Conservation (phyloP, 805 yeast genomes). For the Sugiyamaella americana region DNA sequence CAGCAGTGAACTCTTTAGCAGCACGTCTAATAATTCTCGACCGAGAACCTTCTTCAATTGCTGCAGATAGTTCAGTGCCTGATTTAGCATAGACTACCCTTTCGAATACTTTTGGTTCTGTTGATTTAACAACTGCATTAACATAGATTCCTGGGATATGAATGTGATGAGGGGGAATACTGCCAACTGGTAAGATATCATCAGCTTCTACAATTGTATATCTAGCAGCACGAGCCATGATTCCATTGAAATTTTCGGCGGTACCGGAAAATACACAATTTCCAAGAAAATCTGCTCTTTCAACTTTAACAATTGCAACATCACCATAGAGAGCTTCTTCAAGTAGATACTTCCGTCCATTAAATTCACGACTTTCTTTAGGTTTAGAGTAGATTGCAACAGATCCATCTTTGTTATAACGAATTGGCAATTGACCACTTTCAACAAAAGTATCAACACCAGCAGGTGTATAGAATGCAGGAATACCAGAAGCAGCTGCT, state of each 20-base stretch:
- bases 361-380: conserved; percentile 35
- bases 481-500: conserved; percentile 42
- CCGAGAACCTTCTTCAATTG: conserved; percentile 21
- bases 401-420: conserved; percentile 32
- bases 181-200: conserved; percentile 40
- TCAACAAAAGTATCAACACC: conserved; percentile 45
- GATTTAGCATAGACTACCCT: conserved; percentile 16
- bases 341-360: conserved; percentile 35
- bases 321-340: conserved; percentile 39
- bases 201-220: conserved; percentile 44
- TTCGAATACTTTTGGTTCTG: conserved; percentile 39
- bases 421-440: conserved; percentile 38
- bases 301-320: conserved; percentile 39
- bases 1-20: conserved; percentile 38
- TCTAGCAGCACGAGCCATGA: conserved; percentile 39
- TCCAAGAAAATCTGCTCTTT: conserved; percentile 39
- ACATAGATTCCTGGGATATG: conserved; percentile 41
- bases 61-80: conserved; percentile 7
- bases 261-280: conserved; percentile 42
- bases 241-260: conserved; percentile 39
- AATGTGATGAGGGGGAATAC: conserved; percentile 38
- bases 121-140: conserved; percentile 34
- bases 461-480: conserved; percentile 41
- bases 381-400: conserved; percentile 34
- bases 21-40: conserved; percentile 37